Percentiles rank a stretch among this genome's conserved stretches.
Conservation (phyloP, 805 yeast species). For the Zygosaccharomyces rouxii region DNA sequence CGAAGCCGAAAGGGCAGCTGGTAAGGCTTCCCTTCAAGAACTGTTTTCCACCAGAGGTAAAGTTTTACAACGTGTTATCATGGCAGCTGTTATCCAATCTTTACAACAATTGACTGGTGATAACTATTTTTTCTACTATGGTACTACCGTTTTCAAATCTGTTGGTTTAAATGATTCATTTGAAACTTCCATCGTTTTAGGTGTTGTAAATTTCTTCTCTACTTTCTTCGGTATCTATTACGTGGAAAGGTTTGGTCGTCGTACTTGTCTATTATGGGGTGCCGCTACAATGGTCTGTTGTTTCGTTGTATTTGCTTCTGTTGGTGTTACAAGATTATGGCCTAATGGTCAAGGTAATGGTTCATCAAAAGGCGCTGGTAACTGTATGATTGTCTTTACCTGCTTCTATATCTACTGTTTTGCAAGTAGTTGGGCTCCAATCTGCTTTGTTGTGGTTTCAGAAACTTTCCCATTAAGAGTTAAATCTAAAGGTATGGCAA, state of each 20-base stretch:
- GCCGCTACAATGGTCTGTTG: constrained; percentile 47
- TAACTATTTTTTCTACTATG: constrained; percentile 67
- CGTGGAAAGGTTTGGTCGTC: constrained; percentile 55
- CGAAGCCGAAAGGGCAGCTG: constrained; percentile 56
- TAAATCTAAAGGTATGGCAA: constrained; percentile 53
- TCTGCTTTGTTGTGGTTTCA: constrained; percentile 60
- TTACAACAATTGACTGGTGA: constrained; percentile 69
- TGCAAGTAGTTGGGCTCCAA: constrained; percentile 78
- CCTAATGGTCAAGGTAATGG: constrained; percentile 35
- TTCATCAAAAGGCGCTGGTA: constrained; percentile 51
- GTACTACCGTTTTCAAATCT: constrained; percentile 58
- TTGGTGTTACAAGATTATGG: constrained; percentile 52
- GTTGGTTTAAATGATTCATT: constrained; percentile 59
- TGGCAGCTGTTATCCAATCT: constrained; percentile 58
- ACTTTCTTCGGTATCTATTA: constrained; percentile 49
- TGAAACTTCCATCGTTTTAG: constrained; percentile 56
- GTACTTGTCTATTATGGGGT: constrained; percentile 47
- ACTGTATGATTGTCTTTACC: constrained; percentile 68
- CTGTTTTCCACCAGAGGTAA: constrained; percentile 64
- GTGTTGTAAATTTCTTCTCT: constrained; percentile 58
- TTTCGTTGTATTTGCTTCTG: constrained; percentile 49
- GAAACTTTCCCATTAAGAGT: constrained; percentile 73
- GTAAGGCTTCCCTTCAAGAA: constrained; percentile 63
- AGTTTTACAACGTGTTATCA: constrained; percentile 43
- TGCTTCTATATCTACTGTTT: constrained; percentile 71